Evolutionary conservation across 2,329 filamentous ascomycete genomes (phyloP).

Genomic region (Cordyceps farinosa): DNA sequence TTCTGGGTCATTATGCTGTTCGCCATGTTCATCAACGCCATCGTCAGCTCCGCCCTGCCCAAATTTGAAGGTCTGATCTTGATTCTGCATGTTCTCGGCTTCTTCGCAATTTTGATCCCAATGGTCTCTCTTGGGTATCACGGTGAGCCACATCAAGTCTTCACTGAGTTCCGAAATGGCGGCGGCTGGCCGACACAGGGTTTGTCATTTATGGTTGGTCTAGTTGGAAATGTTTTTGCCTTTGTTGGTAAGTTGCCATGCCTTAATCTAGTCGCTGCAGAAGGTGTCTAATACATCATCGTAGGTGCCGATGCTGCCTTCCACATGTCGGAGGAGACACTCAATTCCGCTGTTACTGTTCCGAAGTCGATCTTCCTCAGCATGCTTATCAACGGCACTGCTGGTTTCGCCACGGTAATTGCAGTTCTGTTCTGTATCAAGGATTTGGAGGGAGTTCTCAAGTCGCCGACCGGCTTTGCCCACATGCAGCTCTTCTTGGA

Average conservation of each 20-base stretch:
- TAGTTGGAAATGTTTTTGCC: conserved; percentile 39
- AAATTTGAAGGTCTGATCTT: conserved; percentile 49
- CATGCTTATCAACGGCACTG: conserved; percentile 47
- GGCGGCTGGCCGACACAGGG: conserved; percentile 38
- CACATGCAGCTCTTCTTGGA: conserved; percentile 58
- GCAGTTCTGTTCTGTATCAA: conserved; percentile 53
- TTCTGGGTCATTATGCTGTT: conserved; percentile 18
- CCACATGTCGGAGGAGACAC: conserved; percentile 33
- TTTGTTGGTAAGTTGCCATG: conserved; percentile 26
- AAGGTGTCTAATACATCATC: neutral
- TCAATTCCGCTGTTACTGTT: conserved; percentile 46
- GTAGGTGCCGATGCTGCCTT: conserved; percentile 28
- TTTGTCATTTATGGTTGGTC: conserved; percentile 39
- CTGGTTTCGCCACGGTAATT: conserved; percentile 55
- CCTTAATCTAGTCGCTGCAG: neutral
- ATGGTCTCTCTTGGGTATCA: conserved; percentile 32
- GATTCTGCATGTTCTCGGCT: conserved; percentile 42
- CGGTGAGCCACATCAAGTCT: conserved; percentile 36
- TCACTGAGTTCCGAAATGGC: conserved; percentile 41
- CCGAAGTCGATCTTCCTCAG: conserved; percentile 48
- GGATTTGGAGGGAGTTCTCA: conserved; percentile 39
- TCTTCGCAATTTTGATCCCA: conserved; percentile 32
- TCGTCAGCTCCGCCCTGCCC: conserved; percentile 43
- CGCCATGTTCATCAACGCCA: conserved; percentile 34
- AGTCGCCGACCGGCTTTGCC: conserved; percentile 48